These are phyloP conservation scores for Penicillium sclerotiorum DNA, from an alignment of 2,329 filamentous ascomycete genomes.

Conservation along the genomic window DNA sequence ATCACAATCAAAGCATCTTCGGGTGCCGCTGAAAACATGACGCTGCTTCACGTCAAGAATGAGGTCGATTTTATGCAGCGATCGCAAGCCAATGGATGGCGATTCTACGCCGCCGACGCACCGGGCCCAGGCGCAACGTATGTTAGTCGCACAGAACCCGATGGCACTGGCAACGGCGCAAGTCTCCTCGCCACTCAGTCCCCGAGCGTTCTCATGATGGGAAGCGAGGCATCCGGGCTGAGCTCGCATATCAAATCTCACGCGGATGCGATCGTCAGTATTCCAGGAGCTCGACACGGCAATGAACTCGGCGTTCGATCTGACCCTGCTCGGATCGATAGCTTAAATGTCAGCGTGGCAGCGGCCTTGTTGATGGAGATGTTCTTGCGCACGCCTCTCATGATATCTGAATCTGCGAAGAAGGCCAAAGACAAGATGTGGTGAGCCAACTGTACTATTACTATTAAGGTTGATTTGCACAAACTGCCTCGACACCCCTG, in stretches of 20 bases:
- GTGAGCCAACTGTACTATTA: constrained; percentile 12
- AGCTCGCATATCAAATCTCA: constrained; percentile 64
- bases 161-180: constrained; percentile 45
- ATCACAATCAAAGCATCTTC: constrained; percentile 84
- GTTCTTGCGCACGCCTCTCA: constrained; percentile 40
- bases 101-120: constrained; percentile 73
- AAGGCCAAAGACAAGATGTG: constrained; percentile 24
- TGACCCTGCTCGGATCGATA: constrained; percentile 68
- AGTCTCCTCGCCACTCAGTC: constrained; percentile 53
- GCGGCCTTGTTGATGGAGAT: constrained; percentile 66
- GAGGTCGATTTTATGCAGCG: constrained; percentile 69
- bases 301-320: constrained; percentile 38
- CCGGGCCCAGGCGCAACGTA: constrained; percentile 35
- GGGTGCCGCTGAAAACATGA: constrained; percentile 80
- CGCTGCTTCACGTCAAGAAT: constrained; percentile 69
- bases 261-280: constrained; percentile 66
- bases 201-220: constrained; percentile 79
- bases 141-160: constrained; percentile 19
- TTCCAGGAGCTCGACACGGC: constrained; percentile 57
- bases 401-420: constrained; percentile 23
- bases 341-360: constrained; percentile 90
- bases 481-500: neutral
- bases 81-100: constrained; percentile 75
- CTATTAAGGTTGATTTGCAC: too few species aligned
- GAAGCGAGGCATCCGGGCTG: constrained; percentile 78